Evolutionary conservation across 495 filamentous ascomycete genomes (phyloP).

Genomic region (Penicillium waksmanii): DNA sequence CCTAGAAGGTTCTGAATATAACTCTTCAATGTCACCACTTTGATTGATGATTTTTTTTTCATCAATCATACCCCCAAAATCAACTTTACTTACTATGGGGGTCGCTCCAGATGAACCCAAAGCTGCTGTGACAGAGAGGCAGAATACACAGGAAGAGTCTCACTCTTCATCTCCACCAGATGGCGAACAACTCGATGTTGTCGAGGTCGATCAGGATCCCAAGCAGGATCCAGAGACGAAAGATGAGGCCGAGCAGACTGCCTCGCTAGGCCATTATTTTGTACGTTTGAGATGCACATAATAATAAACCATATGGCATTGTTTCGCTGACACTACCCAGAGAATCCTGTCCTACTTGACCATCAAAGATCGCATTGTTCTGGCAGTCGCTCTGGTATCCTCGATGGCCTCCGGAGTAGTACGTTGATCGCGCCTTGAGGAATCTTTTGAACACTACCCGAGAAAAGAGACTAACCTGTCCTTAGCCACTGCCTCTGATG

Average conservation of each 20-base stretch:
- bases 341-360: conserved; percentile 66
- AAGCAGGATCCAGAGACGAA: conserved; percentile 1
- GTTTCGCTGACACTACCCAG: not conserved
- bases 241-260: conserved; percentile 2
- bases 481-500: conserved; percentile 48
- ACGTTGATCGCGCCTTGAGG: conserved; percentile 4
- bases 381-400: conserved; percentile 57
- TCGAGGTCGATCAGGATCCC: not conserved
- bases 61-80: no score
- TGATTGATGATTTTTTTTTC: not conserved
- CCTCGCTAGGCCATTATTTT: conserved; percentile 10
- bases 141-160: not conserved
- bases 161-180: not conserved
- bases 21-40: not conserved
- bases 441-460: not conserved
- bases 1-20: not conserved
- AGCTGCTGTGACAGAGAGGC: not conserved
- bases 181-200: not conserved
- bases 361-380: conserved; percentile 67
- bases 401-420: conserved; percentile 71
- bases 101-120: not conserved
- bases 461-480: not conserved
- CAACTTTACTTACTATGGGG: not conserved
- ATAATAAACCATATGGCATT: not conserved
- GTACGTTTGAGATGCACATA: not conserved